phyloP scores from a whole-genome alignment of 345 rosid genomes.

The Ailanthus altissimus region DNA sequence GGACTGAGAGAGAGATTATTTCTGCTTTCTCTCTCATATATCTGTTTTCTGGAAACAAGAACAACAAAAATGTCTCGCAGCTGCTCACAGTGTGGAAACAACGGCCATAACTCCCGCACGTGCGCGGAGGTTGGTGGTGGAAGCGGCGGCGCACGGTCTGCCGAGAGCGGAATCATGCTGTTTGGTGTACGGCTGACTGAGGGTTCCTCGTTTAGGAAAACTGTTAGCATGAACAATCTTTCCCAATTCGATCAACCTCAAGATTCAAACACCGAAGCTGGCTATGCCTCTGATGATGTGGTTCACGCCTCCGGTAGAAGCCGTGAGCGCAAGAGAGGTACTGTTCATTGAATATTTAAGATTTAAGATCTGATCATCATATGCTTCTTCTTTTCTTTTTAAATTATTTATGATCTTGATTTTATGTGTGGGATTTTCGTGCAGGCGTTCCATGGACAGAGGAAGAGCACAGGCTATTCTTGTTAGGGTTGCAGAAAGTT shows the following conservation, averaged over 20 bases:
- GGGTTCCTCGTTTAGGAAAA: slow-evolving; percentile 57
- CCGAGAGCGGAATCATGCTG: slow-evolving; percentile 60
- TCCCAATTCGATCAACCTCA: slow-evolving; percentile 59
- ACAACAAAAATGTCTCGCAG: slow-evolving; percentile 45
- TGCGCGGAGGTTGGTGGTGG: slow-evolving; percentile 35
- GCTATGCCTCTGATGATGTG: slow-evolving; percentile 75
- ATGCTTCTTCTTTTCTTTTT: neutral
- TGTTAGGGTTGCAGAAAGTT: slow-evolving; percentile 64
- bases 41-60: neutral
- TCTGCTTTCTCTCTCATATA: neutral
- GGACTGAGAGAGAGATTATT: neutral
- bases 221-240: slow-evolving; percentile 68
- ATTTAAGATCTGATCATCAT: neutral
- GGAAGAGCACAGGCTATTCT: slow-evolving; percentile 67
- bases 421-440: neutral
- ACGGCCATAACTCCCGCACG: slow-evolving; percentile 67
- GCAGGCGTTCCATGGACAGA: slow-evolving; percentile 85
- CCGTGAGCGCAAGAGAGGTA: slow-evolving; percentile 81
- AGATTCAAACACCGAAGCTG: slow-evolving; percentile 52
- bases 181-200: slow-evolving; percentile 69
- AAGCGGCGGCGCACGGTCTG: slow-evolving; percentile 15
- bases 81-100: slow-evolving; percentile 70
- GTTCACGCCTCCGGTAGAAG: slow-evolving; percentile 61
- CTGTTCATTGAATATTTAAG: no score
- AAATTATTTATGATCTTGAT: neutral